These are phyloP conservation scores for Suillus brevipes DNA, from an alignment of 768 basidiomycete genomes.

Conservation along the genomic window DNA sequence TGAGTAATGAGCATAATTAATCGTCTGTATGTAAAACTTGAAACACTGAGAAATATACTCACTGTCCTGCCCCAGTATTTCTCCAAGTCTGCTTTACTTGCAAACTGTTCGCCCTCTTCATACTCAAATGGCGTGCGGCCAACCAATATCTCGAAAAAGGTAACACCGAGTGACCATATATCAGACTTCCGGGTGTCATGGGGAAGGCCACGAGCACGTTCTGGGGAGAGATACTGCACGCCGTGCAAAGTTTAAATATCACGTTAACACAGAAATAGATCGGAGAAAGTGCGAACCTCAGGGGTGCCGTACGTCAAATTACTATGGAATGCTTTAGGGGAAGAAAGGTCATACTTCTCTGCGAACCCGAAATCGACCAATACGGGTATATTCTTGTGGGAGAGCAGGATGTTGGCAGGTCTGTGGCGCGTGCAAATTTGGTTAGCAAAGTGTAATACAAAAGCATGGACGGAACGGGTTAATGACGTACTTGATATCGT, in stretches of 20 bases:
- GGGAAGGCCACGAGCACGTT: constrained; percentile 81
- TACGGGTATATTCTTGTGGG: constrained; percentile 74
- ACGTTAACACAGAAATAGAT: neutral
- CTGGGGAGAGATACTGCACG: constrained; percentile 85
- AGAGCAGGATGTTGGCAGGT: constrained; percentile 91
- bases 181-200: constrained; percentile 96
- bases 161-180: constrained; percentile 82
- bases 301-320: constrained; percentile 90
- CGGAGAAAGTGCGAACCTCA: constrained; percentile 52
- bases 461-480: neutral
- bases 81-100: constrained; percentile 77
- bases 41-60: constrained; percentile 21
- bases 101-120: constrained; percentile 75
- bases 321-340: constrained; percentile 72
- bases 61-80: constrained; percentile 86
- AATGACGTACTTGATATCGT: constrained; percentile 82
- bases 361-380: constrained; percentile 98
- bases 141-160: constrained; percentile 91
- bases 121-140: constrained; percentile 93
- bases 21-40: no score
- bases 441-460: neutral
- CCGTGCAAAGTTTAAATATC: neutral
- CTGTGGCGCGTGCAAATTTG: constrained; percentile 37
- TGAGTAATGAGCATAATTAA: constrained; percentile 23
- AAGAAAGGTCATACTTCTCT: constrained; percentile 71